Evolutionary conservation across 1,284 basidiomycete species (phyloP).

Genomic region (Fomes fomentarius): DNA sequence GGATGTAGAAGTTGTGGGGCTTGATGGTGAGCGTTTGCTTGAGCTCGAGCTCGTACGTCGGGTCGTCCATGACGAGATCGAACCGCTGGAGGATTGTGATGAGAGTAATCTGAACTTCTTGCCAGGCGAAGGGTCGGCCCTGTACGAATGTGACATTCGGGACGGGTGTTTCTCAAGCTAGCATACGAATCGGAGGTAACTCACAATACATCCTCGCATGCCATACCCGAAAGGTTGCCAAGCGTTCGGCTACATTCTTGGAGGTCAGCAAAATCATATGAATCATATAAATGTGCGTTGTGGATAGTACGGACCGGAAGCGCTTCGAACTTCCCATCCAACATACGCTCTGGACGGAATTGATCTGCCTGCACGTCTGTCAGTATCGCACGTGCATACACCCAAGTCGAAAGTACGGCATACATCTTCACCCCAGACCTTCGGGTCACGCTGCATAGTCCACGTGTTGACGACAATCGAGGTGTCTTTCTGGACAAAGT

Average conservation of each 20-base stretch:
- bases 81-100: conserved; percentile 47
- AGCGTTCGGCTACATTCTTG: conserved; percentile 37
- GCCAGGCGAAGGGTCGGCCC: conserved; percentile 52
- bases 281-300: neutral
- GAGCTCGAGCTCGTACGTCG: conserved; percentile 45
- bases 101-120: conserved; percentile 49
- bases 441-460: conserved; percentile 47
- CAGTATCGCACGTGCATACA: neutral
- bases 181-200: conserved; percentile 1
- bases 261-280: neutral
- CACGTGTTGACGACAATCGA: conserved; percentile 36
- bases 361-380: conserved; percentile 32
- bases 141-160: conserved; percentile 1
- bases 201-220: conserved; percentile 42
- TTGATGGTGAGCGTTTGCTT: conserved; percentile 54
- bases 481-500: conserved; percentile 40
- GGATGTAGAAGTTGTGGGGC: conserved; percentile 46
- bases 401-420: conserved; percentile 16
- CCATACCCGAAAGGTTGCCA: conserved; percentile 51
- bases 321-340: conserved; percentile 48
- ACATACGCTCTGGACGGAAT: conserved; percentile 51
- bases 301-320: conserved; percentile 36
- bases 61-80: conserved; percentile 47
- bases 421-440: conserved; percentile 53
- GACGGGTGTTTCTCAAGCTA: neutral